phyloP scores from a whole-genome alignment of 73 alveolate species.

The Blepharisma stoltei region DNA sequence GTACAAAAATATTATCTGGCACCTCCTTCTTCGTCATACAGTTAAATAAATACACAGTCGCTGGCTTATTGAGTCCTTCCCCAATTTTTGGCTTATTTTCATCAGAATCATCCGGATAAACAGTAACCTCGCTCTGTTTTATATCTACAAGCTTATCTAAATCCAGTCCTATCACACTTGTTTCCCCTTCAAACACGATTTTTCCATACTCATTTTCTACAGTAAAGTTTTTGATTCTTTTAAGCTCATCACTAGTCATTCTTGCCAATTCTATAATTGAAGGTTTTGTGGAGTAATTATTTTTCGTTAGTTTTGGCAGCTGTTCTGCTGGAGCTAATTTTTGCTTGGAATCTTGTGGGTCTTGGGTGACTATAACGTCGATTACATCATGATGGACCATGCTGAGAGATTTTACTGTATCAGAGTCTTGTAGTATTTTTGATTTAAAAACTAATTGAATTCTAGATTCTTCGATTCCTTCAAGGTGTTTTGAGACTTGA shows the following conservation, averaged over 20 bases:
- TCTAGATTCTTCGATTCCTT: neutral
- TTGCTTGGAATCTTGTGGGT: too few relatives aligned
- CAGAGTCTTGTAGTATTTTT: neutral
- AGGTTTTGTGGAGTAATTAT: neutral
- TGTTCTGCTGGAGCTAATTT: neutral
- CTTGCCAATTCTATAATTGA: neutral
- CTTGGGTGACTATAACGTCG: too few relatives aligned
- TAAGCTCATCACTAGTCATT: neutral
- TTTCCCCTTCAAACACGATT: constrained; percentile 20
- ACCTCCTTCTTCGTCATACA: too few relatives aligned
- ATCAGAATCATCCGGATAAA: constrained; percentile 22
- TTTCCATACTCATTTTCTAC: neutral
- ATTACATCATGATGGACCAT: neutral
- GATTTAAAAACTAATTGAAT: constrained; percentile 9
- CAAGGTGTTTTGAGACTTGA: neutral
- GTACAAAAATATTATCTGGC: too few relatives aligned
- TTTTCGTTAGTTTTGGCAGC: neutral
- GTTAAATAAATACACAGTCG: too few relatives aligned
- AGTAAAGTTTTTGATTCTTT: neutral
- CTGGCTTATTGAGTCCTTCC: constrained; percentile 5
- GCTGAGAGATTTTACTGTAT: neutral
- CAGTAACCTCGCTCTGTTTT: neutral
- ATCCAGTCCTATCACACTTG: constrained; percentile 9
- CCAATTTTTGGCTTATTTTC: constrained; percentile 27
- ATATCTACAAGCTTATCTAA: neutral